Evolutionary conservation across 75 land plant species (phyloP).

Genomic region (Pinus taeda): DNA sequence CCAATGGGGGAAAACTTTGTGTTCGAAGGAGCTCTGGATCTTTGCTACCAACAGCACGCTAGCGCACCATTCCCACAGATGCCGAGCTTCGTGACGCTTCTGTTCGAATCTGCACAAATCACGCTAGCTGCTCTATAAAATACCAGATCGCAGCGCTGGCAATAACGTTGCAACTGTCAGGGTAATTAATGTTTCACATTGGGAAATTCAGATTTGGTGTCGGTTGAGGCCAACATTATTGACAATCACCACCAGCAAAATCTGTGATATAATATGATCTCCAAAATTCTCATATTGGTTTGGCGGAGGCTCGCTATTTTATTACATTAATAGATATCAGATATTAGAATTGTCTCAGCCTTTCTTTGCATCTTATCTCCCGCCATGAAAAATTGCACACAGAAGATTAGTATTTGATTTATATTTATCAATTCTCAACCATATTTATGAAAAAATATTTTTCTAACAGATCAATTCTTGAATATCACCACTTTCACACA

Average conservation of each 20-base stretch:
- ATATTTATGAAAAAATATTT: too few relatives aligned
- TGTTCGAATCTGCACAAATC: constrained; percentile 52
- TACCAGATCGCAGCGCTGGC: constrained; percentile 6
- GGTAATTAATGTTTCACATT: constrained; percentile 70
- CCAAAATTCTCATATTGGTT: constrained; percentile 58
- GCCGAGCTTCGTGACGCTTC: constrained; percentile 25
- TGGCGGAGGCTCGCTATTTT: constrained; percentile 14
- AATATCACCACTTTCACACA: too few relatives aligned
- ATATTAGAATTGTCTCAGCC: too few relatives aligned
- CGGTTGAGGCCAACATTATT: constrained; percentile 52
- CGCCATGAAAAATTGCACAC: too few relatives aligned
- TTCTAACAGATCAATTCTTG: too few relatives aligned
- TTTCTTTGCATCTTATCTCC: too few relatives aligned
- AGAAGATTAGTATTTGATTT: too few relatives aligned
- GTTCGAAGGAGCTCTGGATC: too few relatives aligned
- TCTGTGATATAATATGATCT: constrained; percentile 82
- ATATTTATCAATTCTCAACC: too few relatives aligned
- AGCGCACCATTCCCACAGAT: background rate
- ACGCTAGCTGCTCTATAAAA: constrained; percentile 43
- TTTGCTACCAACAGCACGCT: background rate
- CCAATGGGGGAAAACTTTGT: too few relatives aligned
- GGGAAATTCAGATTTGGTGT: constrained; percentile 54
- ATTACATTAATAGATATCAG: too few relatives aligned
- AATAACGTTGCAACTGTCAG: constrained; percentile 12
- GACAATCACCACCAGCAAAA: constrained; percentile 95